phyloP scores from a whole-genome alignment of 768 basidiomycete species.

The Russula brevipes region DNA sequence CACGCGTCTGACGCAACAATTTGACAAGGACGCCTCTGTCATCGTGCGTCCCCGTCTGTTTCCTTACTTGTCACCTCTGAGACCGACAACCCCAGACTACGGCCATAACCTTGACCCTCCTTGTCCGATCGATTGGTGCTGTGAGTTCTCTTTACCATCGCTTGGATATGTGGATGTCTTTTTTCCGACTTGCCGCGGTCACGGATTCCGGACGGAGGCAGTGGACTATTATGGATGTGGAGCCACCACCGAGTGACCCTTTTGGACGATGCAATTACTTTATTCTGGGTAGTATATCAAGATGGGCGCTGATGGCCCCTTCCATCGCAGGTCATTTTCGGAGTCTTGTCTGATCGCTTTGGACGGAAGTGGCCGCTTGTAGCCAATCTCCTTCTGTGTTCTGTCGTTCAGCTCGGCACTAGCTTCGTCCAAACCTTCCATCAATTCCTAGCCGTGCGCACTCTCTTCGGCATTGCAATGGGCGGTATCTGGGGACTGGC shows the following conservation, averaged over 20 bases:
- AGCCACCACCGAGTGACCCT: not conserved
- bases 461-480: conserved; percentile 85
- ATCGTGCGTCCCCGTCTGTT: conserved; percentile 37
- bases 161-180: not conserved
- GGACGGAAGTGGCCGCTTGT: conserved; percentile 95
- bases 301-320: conserved; percentile 3
- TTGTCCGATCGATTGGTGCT: conserved; percentile 82
- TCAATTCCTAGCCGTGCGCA: conserved; percentile 77
- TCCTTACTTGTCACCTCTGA: not conserved
- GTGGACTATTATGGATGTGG: not conserved
- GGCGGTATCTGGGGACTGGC: conserved; percentile 88
- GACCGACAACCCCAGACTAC: conserved; percentile 44
- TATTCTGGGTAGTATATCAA: not conserved
- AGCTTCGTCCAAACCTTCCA: conserved; percentile 74
- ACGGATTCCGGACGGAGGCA: no score
- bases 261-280: not conserved
- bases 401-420: conserved; percentile 68
- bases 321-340: conserved; percentile 65
- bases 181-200: no score
- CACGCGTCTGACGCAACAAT: conserved; percentile 43
- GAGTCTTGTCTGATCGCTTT: conserved; percentile 79
- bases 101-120: conserved; percentile 84
- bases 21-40: conserved; percentile 34
- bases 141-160: conserved; percentile 32
- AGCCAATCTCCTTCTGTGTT: conserved; percentile 63